phyloP scores from a whole-genome alignment of 1,139 yeast genomes.

The Debaryomyces udenii region DNA sequence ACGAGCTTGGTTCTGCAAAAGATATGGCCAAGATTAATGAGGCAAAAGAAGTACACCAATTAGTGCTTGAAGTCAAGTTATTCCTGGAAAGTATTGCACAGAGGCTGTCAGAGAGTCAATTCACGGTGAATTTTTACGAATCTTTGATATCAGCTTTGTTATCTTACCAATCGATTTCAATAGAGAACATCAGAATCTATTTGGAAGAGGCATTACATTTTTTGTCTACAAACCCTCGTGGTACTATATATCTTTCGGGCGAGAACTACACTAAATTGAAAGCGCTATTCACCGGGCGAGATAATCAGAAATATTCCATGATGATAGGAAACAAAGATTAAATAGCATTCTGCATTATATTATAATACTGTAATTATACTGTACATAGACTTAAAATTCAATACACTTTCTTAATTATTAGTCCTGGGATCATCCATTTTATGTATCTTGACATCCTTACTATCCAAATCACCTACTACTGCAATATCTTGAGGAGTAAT shows the following conservation, averaged over 20 bases:
- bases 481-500: constrained; percentile 95
- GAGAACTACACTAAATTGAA: background rate
- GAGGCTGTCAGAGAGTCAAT: background rate
- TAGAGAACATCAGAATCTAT: background rate
- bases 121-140: constrained; percentile 6
- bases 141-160: constrained; percentile 9
- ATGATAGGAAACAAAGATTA: background rate
- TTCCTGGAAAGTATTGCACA: constrained; percentile 3
- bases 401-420: constrained; percentile 15
- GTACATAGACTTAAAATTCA: constrained; percentile 3
- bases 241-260: background rate
- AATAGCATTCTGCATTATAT: background rate
- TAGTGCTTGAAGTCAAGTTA: constrained; percentile 9
- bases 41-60: constrained; percentile 8
- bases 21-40: background rate
- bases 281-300: background rate
- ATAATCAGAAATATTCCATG: background rate
- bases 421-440: constrained; percentile 62
- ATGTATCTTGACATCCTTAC: constrained; percentile 67
- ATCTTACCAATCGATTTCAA: constrained; percentile 2
- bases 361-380: constrained; percentile 5
- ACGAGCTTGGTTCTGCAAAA: background rate
- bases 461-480: constrained; percentile 66
- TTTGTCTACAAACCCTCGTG: background rate
- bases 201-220: constrained; percentile 2